Evolutionary conservation across 2,329 filamentous ascomycete species (phyloP), one percentile per base, ranked within the genome.

Genomic region (Sporothrix pallida): DNA sequence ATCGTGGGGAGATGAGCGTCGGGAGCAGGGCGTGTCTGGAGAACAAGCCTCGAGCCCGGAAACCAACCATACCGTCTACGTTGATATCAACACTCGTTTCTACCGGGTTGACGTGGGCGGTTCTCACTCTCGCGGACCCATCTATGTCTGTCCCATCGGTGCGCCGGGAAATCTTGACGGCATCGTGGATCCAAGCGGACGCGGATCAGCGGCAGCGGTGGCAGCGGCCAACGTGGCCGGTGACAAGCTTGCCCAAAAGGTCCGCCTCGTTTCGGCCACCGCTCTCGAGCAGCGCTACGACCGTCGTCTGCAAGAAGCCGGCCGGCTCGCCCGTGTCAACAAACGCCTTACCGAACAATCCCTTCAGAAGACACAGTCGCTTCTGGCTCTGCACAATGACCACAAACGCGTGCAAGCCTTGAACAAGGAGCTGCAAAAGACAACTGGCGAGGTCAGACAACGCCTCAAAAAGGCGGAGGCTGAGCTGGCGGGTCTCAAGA

Each of bases 1-100:
- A 8, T 26, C 5, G 23, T 23, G 23, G n/a, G 73, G 78, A 8
- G 77, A 80, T 7, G 84, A 81, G 78, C 78, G 77, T 6, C 75
- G 78, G 3, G 73, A 73, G 8, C 79, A 80, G 17, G 84, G 86
- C 0, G 82, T 84, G 0, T 79, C 81, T 1, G 86, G 86, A 12
- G 81, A 86, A 72, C 78, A 80, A 4, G 78, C 78, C 23, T 42
- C 37, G 17, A n/a, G 31, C 72, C 71, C 9, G 37, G n/a, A 42
- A 46, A 7, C 31, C 31, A 31, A 52, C 46, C 20, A 17, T 20
- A 73, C 12, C 86, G 87, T 86, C 0, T 79, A 82, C 23, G 79
- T 88, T 20, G 85, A 89, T 76, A 75, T 89, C 12, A 78, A 76
- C 46, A 87, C 87, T 31, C 82, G 88, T 2, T 89, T 85, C 78